Percentiles rank a stretch among this genome's conserved stretches.
Evolutionary conservation across 2,329 filamentous ascomycete species (phyloP).

Genomic region (Penicillium frequentans): DNA sequence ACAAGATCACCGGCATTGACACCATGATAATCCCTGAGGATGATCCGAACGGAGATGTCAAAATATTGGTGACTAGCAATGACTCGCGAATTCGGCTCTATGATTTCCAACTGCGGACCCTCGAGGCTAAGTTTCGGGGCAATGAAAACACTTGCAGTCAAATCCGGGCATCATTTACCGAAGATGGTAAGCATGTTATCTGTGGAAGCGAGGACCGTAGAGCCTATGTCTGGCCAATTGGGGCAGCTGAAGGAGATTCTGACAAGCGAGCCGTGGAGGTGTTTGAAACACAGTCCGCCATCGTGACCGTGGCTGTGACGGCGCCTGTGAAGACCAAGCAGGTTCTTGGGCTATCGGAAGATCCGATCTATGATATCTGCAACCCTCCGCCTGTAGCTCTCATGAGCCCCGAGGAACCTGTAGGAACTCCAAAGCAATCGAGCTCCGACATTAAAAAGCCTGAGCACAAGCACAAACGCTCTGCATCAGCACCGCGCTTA

Average conservation of each 20-base stretch:
- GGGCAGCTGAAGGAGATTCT: constrained; percentile 62
- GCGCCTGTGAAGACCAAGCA: constrained; percentile 77
- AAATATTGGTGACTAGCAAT: constrained; percentile 88
- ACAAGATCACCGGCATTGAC: constrained; percentile 94
- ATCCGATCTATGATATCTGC: constrained; percentile 94
- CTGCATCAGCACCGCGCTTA: constrained; percentile 32
- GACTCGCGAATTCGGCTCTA: constrained; percentile 91
- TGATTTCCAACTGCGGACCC: constrained; percentile 76
- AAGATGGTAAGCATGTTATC: constrained; percentile 81
- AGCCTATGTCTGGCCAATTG: constrained; percentile 86
- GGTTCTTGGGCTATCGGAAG: constrained; percentile 75
- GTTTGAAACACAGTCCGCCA: constrained; percentile 85
- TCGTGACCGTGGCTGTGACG: constrained; percentile 85
- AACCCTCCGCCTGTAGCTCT: constrained; percentile 89
- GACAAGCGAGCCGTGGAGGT: constrained; percentile 83
- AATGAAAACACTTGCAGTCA: constrained; percentile 89
- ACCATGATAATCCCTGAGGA: constrained; percentile 63
- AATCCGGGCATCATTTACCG: constrained; percentile 84
- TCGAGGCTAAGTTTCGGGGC: constrained; percentile 88
- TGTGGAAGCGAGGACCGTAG: constrained; percentile 91
- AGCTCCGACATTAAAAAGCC: constrained; percentile 22
- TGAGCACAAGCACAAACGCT: constrained; percentile 24
- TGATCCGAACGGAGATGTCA: constrained; percentile 65
- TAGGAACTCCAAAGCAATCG: constrained; percentile 50
- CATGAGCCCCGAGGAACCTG: constrained; percentile 69